A percentile compares a stretch with the other conserved stretches of the same genome.
These are phyloP conservation scores for Aspergillus sp. DNA, from an alignment of 2,329 filamentous ascomycete genomes.

Conservation along the genomic window DNA sequence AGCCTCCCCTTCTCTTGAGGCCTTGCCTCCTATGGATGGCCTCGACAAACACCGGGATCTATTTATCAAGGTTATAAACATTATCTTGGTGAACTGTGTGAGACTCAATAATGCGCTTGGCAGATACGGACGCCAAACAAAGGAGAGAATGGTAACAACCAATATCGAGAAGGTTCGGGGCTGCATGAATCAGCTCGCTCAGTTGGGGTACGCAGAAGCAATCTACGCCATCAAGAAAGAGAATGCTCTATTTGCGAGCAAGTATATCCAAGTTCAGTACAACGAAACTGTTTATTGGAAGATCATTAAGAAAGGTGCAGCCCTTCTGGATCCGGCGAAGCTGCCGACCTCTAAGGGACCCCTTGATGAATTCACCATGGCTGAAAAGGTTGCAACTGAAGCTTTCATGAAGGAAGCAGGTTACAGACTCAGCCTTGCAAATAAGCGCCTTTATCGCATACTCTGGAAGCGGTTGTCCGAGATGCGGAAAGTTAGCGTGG, in stretches of 20 bases:
- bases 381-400: constrained; percentile 19
- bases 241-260: constrained; percentile 7
- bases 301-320: constrained; percentile 16
- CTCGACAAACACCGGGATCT: no score
- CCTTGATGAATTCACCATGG: constrained; percentile 15
- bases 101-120: not conserved
- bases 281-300: constrained; percentile 17
- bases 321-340: constrained; percentile 10
- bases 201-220: not conserved
- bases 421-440: constrained; percentile 14
- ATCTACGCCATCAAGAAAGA: constrained; percentile 10
- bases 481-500: constrained; percentile 16
- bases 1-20: not conserved
- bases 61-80: not conserved
- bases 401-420: constrained; percentile 15
- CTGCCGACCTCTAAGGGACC: constrained; percentile 15
- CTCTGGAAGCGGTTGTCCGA: constrained; percentile 19
- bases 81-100: not conserved
- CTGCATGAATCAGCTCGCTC: not conserved
- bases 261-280: constrained; percentile 9
- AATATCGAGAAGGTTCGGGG: not conserved
- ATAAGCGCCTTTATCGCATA: constrained; percentile 13
- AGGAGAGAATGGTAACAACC: not conserved
- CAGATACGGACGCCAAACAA: not conserved
- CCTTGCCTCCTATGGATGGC: not conserved